A percentile compares a stretch with the other conserved stretches of the same genome.
These are phyloP conservation scores for Beta macrorhiza DNA, from an alignment of 179 eudicot genomes.

Conservation along the genomic window DNA sequence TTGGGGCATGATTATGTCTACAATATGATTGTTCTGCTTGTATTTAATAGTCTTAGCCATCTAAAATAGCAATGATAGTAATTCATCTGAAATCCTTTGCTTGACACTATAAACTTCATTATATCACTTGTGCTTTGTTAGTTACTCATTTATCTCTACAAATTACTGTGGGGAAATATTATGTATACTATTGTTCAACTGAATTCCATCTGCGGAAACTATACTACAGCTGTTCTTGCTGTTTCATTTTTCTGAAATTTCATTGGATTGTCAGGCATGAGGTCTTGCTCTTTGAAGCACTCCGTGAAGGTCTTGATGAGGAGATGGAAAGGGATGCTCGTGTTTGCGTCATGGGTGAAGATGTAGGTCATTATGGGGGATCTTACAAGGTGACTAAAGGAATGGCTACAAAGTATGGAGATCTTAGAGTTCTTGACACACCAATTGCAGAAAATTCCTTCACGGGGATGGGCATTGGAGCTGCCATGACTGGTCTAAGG, in stretches of 20 bases:
- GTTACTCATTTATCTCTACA: not conserved
- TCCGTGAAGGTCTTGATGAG: constrained; percentile 90
- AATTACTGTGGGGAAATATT: not conserved
- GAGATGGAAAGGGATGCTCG: constrained; percentile 83
- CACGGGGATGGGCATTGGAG: constrained; percentile 94
- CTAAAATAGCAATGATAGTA: no score
- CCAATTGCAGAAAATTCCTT: constrained; percentile 96
- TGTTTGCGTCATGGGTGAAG: constrained; percentile 92
- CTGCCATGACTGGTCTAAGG: constrained; percentile 94
- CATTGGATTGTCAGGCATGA: constrained; percentile 60
- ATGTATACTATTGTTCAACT: not conserved
- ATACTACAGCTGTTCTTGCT: not conserved
- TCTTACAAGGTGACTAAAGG: constrained; percentile 91
- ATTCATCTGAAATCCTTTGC: no score
- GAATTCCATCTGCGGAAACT: not conserved
- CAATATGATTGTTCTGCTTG: no score
- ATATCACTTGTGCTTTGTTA: no score
- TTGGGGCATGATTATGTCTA: no score
- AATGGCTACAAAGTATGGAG: constrained; percentile 75
- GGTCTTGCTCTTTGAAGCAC: constrained; percentile 86
- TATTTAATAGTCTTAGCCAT: no score
- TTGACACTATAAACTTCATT: no score
- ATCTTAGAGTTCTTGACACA: constrained; percentile 85
- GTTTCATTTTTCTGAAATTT: not conserved
- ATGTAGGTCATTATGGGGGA: constrained; percentile 95